A percentile compares a stretch with the other conserved stretches of the same genome.
Conservation (phyloP, 331 rosid species). For the Acacia pycnantha region DNA sequence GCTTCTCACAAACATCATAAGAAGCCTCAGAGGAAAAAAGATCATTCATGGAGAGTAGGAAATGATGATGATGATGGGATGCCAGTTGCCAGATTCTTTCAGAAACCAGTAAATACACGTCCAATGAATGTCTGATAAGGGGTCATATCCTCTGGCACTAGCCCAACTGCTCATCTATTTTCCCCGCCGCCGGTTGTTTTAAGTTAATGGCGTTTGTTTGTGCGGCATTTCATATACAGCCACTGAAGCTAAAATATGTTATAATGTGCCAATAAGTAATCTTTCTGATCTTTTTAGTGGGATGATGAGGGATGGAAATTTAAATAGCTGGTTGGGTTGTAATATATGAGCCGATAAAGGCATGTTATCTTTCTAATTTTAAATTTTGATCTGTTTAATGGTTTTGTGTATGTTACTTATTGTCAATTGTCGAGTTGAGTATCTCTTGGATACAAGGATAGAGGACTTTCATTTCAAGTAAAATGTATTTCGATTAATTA, state of each 20-base stretch:
- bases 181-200: background rate
- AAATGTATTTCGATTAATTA: background rate
- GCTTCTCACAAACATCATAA: slow-evolving; percentile 73
- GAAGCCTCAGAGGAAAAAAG: slow-evolving; percentile 84
- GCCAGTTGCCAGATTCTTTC: slow-evolving; percentile 66
- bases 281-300: slow-evolving; percentile 7
- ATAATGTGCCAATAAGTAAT: background rate
- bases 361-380: background rate
- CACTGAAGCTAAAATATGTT: background rate
- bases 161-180: slow-evolving; percentile 21
- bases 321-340: background rate
- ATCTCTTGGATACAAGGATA: background rate
- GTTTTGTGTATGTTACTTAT: background rate
- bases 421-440: background rate
- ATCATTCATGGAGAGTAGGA: slow-evolving; percentile 83
- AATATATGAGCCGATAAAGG: background rate
- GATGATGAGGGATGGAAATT: slow-evolving; percentile 2
- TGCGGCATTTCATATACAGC: slow-evolving; percentile 10
- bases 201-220: background rate
- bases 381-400: background rate
- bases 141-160: slow-evolving; percentile 4
- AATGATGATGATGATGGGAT: slow-evolving; percentile 76
- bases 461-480: background rate
- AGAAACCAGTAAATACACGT: slow-evolving; percentile 62
- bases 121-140: slow-evolving; percentile 37